phyloP scores from a whole-genome alignment of 352 stramenopile species.

The Globisporangium cylindrosporum region DNA sequence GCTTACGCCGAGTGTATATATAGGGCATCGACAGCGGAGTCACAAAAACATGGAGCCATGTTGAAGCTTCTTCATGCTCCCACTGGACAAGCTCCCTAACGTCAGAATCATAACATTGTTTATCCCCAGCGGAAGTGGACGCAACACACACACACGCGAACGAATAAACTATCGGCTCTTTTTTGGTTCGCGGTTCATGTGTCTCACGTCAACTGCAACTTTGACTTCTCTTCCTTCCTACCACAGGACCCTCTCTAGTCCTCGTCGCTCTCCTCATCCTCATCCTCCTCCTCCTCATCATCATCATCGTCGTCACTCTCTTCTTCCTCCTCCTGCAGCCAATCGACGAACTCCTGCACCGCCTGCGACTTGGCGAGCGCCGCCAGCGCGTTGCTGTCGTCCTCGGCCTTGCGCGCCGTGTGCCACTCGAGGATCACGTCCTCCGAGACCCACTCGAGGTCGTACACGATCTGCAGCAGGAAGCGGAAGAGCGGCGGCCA shows the following conservation, averaged over 20 bases:
- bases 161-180: not conserved
- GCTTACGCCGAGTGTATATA: not conserved
- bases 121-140: not conserved
- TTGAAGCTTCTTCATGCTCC: not conserved
- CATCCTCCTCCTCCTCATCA: slow-evolving; percentile 9
- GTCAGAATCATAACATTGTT: not conserved
- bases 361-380: slow-evolving; percentile 68
- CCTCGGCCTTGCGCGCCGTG: slow-evolving; percentile 38
- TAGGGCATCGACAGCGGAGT: not conserved
- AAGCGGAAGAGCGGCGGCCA: slow-evolving; percentile 91
- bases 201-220: not conserved
- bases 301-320: slow-evolving; percentile 48
- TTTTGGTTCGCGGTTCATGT: not conserved
- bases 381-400: slow-evolving; percentile 24
- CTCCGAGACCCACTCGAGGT: slow-evolving; percentile 91
- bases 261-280: slow-evolving; percentile 6
- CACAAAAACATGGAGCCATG: not conserved
- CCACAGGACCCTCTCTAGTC: not conserved
- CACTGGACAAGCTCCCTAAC: not conserved
- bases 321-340: slow-evolving; percentile 78
- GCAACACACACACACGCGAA: not conserved
- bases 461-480: slow-evolving; percentile 92
- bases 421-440: slow-evolving; percentile 93
- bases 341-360: slow-evolving; percentile 93
- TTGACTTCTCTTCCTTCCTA: not conserved